Percentiles rank a stretch among this genome's conserved stretches.
phyloP scores from a whole-genome alignment of 1,284 basidiomycete species.

The Omphalotus olearius region DNA sequence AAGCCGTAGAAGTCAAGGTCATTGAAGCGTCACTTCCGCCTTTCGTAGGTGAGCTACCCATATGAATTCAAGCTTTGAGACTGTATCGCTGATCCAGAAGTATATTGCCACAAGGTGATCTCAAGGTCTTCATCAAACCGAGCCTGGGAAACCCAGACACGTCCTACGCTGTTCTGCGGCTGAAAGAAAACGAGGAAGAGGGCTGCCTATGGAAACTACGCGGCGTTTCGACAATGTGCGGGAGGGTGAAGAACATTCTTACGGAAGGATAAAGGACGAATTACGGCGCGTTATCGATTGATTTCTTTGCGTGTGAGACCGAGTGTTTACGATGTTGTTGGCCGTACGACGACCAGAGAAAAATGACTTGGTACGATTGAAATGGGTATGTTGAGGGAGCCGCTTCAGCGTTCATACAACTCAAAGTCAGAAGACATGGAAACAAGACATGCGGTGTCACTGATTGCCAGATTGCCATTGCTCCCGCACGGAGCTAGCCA shows the following conservation, averaged over 20 bases:
- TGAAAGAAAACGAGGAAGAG: conserved; percentile 63
- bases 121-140: conserved; percentile 51
- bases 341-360: background rate
- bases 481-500: background rate
- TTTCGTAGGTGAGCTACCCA: conserved; percentile 46
- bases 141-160: conserved; percentile 16
- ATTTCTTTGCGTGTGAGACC: background rate
- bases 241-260: conserved; percentile 34
- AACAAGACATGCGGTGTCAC: too few relatives aligned
- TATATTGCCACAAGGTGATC: conserved; percentile 42
- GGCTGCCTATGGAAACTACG: conserved; percentile 71
- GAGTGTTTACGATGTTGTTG: background rate
- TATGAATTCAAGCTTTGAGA: conserved; percentile 7
- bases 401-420: too few relatives aligned
- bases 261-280: conserved; percentile 16
- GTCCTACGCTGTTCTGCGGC: conserved; percentile 40
- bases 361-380: background rate
- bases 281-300: background rate
- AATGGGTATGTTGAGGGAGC: background rate
- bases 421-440: too few relatives aligned
- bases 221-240: conserved; percentile 41
- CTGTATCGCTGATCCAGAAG: conserved; percentile 1
- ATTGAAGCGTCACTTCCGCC: conserved; percentile 50
- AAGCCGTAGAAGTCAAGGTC: conserved; percentile 33
- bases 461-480: too few relatives aligned